Percentiles rank a stretch among this genome's conserved stretches.
Evolutionary conservation across 345 rosid genomes (phyloP).

Genomic region (Aethionema arabicum): DNA sequence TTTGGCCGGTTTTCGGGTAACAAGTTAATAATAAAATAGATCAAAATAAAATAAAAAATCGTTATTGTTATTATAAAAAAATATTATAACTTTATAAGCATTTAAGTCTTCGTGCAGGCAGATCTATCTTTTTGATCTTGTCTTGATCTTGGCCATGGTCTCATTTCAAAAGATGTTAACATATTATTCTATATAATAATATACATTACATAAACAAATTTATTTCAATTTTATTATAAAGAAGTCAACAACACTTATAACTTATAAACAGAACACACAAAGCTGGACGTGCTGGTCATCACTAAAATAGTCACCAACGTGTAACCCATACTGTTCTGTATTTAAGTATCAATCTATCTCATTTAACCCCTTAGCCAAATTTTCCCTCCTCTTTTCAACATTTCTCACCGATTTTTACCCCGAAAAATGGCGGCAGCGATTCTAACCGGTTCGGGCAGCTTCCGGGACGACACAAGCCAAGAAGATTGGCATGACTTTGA

Average conservation of each 20-base stretch:
- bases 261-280: not conserved
- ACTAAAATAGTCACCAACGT: conserved; percentile 33
- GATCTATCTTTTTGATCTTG: conserved; percentile 31
- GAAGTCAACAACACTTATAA: conserved; percentile 25
- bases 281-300: conserved; percentile 34
- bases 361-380: conserved; percentile 18
- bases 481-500: conserved; percentile 44
- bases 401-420: not conserved
- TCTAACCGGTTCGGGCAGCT: conserved; percentile 14
- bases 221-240: not conserved
- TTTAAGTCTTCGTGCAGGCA: conserved; percentile 33
- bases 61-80: too few relatives aligned
- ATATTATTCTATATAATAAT: too few relatives aligned
- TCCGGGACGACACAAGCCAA: conserved; percentile 32
- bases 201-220: too few relatives aligned
- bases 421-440: conserved; percentile 31
- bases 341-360: conserved; percentile 32
- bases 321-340: conserved; percentile 34
- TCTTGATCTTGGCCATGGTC: conserved; percentile 24
- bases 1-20: too few relatives aligned
- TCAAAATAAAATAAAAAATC: too few relatives aligned
- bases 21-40: too few relatives aligned
- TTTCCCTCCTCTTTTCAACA: not conserved
- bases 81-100: too few relatives aligned
- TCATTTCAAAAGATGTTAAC: conserved; percentile 14